Conservation (phyloP, 192 early-diverging fungal species). For the Backusella morwellensis region DNA sequence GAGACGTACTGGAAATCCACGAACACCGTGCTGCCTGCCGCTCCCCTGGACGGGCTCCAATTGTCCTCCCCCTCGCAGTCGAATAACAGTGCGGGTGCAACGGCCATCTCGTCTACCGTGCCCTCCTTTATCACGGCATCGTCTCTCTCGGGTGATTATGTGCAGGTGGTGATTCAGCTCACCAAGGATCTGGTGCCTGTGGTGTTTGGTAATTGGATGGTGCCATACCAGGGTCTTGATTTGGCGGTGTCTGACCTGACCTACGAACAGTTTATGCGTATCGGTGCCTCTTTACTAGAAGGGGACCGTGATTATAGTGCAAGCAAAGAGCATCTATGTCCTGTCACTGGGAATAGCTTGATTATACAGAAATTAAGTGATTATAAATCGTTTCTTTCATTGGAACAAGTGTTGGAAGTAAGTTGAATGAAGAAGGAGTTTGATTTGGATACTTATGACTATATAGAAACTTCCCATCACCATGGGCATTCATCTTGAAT, state of each 20-base stretch:
- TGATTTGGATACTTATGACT: not conserved
- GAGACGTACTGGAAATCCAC: slow-evolving; percentile 99
- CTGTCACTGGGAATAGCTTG: slow-evolving; percentile 28
- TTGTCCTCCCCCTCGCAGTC: slow-evolving; percentile 29
- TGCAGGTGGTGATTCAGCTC: slow-evolving; percentile 87
- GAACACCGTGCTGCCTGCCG: slow-evolving; percentile 55
- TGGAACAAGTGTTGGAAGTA: slow-evolving; percentile 80
- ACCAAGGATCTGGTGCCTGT: slow-evolving; percentile 88
- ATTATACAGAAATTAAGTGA: slow-evolving; percentile 16
- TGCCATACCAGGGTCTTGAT: slow-evolving; percentile 56
- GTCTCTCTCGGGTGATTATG: slow-evolving; percentile 89
- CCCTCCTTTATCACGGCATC: slow-evolving; percentile 81
- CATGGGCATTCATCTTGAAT: slow-evolving; percentile 82
- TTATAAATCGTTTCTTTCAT: slow-evolving; percentile 46
- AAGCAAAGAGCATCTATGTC: slow-evolving; percentile 15
- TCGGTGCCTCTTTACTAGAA: not conserved
- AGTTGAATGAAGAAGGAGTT: not conserved
- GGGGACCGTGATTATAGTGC: not conserved
- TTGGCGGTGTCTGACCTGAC: slow-evolving; percentile 54
- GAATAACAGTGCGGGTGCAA: not conserved
- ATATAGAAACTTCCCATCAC: slow-evolving; percentile 58
- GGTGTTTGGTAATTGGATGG: slow-evolving; percentile 75
- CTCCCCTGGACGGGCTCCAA: not conserved
- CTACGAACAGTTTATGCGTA: slow-evolving; percentile 43
- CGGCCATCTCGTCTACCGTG: slow-evolving; percentile 35